These are phyloP conservation scores for Tylopilus balloui DNA, from an alignment of 768 basidiomycete genomes.

Conservation along the genomic window DNA sequence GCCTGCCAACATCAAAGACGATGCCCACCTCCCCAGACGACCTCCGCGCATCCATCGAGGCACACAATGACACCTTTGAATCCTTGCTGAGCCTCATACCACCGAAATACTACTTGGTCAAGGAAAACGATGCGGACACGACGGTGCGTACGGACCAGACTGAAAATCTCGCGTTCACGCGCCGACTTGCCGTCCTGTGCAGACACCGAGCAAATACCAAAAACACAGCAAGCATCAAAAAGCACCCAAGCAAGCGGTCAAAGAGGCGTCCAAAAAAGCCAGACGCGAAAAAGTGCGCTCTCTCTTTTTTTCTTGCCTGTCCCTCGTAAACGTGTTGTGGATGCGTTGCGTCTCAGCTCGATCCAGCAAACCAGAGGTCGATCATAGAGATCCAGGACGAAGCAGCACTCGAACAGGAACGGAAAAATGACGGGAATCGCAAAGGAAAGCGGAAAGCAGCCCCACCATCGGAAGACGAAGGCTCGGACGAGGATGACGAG, in stretches of 20 bases:
- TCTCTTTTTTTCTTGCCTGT: no score
- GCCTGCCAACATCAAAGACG: neutral
- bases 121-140: conserved; percentile 7
- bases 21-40: conserved; percentile 49
- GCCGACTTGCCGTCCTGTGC: neutral
- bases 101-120: conserved; percentile 73
- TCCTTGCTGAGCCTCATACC: conserved; percentile 81
- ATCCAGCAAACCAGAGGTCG: conserved; percentile 85
- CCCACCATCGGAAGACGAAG: conserved; percentile 20
- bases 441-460: conserved; percentile 50
- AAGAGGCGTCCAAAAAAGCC: conserved; percentile 86
- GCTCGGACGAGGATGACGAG: conserved; percentile 24
- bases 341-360: conserved; percentile 52
- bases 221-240: conserved; percentile 87
- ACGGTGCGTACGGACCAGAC: conserved; percentile 6
- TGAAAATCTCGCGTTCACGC: neutral
- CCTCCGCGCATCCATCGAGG: conserved; percentile 64
- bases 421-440: conserved; percentile 21
- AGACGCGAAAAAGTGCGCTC: conserved; percentile 74
- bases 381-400: conserved; percentile 71
- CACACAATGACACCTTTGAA: conserved; percentile 85
- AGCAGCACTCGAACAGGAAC: conserved; percentile 31
- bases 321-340: no score
- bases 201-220: conserved; percentile 63
- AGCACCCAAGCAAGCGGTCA: conserved; percentile 78